Conservation (phyloP, 441 rosid species). For the Breynia disticha region DNA sequence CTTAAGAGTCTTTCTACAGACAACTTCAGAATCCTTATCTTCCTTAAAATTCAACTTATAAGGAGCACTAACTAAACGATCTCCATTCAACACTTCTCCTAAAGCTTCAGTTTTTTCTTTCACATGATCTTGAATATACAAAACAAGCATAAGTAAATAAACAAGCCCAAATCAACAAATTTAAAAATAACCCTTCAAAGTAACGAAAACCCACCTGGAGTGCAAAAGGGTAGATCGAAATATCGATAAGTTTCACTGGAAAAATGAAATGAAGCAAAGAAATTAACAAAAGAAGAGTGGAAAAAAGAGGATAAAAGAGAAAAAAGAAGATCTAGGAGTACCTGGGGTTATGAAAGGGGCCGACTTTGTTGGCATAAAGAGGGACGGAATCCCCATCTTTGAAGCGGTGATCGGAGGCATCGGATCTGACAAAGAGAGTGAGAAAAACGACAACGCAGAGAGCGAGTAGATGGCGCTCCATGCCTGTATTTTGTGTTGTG, state of each 20-base stretch:
- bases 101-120: conserved; percentile 74
- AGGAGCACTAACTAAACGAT: conserved; percentile 62
- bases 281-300: not conserved
- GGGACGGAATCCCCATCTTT: conserved; percentile 40
- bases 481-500: no score
- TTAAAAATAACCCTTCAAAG: not conserved
- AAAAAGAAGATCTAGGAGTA: no score
- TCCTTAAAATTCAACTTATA: conserved; percentile 46
- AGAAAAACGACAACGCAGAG: conserved; percentile 19
- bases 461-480: no score
- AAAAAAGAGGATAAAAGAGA: not conserved
- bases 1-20: conserved; percentile 41
- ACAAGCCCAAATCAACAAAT: not conserved
- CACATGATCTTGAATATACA: conserved; percentile 30
- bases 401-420: conserved; percentile 46
- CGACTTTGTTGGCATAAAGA: conserved; percentile 44
- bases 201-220: no score
- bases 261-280: conserved; percentile 6
- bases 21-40: conserved; percentile 40
- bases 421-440: conserved; percentile 30
- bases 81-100: conserved; percentile 69
- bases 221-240: conserved; percentile 65
- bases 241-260: conserved; percentile 69
- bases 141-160: conserved; percentile 7
- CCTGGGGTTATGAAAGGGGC: conserved; percentile 66